Conservation (phyloP, 2,329 filamentous ascomycete genomes). For the Epichloe glyceriae region DNA sequence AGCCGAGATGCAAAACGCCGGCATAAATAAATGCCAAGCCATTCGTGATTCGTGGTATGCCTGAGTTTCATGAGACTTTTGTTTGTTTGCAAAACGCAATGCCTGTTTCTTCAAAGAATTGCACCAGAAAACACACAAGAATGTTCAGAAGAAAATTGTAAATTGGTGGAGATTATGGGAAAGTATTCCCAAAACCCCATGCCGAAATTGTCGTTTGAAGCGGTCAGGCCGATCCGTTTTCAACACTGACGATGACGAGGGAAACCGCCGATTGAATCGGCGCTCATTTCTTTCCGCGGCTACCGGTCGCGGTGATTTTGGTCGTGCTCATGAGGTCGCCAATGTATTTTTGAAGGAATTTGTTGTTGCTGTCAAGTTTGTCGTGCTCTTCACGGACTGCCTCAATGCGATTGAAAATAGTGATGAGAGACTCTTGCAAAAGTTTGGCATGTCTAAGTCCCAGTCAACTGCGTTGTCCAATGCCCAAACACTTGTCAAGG, state of each 20-base stretch:
- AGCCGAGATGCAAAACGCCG: not conserved
- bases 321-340: conserved; percentile 86
- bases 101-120: not conserved
- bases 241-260: not conserved
- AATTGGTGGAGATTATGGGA: no score
- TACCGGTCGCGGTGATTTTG: conserved; percentile 51
- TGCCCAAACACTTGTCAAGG: not conserved
- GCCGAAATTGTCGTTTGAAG: no score
- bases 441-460: conserved; percentile 65
- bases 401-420: conserved; percentile 87
- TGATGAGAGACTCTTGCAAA: conserved; percentile 78
- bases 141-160: no score
- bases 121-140: no score
- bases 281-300: conserved; percentile 39
- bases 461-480: not conserved
- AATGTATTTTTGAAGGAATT: conserved; percentile 95
- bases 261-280: not conserved
- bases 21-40: not conserved
- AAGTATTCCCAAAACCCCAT: no score
- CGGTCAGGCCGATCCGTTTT: no score
- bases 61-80: no score
- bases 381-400: conserved; percentile 89
- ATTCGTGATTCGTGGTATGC: not conserved
- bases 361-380: conserved; percentile 93
- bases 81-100: not conserved